A percentile compares a stretch with the other conserved stretches of the same genome.
Evolutionary conservation across 75 land plant genomes (phyloP).

Genomic region (Picea glauca): DNA sequence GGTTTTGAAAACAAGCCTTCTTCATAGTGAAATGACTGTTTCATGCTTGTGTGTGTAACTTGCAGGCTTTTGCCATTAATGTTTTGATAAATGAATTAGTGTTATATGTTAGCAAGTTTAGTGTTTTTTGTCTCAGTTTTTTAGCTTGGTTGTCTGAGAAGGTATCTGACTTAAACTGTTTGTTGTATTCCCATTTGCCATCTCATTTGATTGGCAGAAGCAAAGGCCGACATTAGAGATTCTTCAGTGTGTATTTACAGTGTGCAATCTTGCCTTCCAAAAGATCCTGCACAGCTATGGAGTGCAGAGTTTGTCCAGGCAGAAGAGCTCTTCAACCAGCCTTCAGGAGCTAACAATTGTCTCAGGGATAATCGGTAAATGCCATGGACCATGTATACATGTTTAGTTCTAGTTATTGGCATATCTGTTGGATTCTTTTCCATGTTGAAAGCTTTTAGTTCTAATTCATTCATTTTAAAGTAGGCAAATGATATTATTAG

Average conservation of each 20-base stretch:
- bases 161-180: no score
- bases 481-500: neutral
- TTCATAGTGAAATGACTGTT: no score
- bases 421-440: neutral
- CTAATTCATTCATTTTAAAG: neutral
- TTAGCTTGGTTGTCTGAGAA: no score
- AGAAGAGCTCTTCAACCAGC: slow-evolving; percentile 79
- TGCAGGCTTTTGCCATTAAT: no score
- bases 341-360: slow-evolving; percentile 61
- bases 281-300: slow-evolving; percentile 84
- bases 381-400: neutral
- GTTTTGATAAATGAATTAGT: no score
- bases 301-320: slow-evolving; percentile 81
- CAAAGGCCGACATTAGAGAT: slow-evolving; percentile 50
- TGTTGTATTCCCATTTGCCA: no score
- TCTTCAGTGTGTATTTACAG: slow-evolving; percentile 78
- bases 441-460: no score
- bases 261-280: slow-evolving; percentile 80
- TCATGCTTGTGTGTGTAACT: no score
- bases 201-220: slow-evolving; percentile 43
- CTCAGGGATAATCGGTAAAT: slow-evolving; percentile 85
- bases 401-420: neutral
- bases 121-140: no score
- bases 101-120: no score
- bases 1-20: no score